Evolutionary conservation across 805 yeast genomes (phyloP).

Genomic region (Candida chilensis): DNA sequence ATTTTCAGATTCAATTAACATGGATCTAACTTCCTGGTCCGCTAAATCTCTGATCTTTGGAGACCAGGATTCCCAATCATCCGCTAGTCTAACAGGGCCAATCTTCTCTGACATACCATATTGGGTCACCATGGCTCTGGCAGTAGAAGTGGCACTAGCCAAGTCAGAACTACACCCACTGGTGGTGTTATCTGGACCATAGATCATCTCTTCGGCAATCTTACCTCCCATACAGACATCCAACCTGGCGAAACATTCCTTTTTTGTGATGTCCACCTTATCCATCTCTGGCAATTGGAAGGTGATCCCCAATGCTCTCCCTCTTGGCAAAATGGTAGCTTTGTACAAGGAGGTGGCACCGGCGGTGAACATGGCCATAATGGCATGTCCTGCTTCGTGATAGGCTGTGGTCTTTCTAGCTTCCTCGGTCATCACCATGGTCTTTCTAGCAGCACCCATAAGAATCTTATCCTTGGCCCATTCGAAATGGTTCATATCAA

Average conservation of each 20-base stretch:
- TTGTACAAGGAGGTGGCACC: slow-evolving; percentile 95
- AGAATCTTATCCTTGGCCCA: slow-evolving; percentile 99
- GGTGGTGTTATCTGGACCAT: slow-evolving; percentile 88
- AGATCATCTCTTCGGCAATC: slow-evolving; percentile 88
- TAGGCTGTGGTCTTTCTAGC: slow-evolving; percentile 90
- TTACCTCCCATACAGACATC: slow-evolving; percentile 99
- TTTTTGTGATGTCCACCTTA: slow-evolving; percentile 85
- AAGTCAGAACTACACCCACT: slow-evolving; percentile 94
- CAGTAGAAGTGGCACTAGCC: slow-evolving; percentile 82
- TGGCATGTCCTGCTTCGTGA: slow-evolving; percentile 99
- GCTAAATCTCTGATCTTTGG: slow-evolving; percentile 81
- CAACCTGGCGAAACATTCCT: slow-evolving; percentile 81
- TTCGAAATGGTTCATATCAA: slow-evolving; percentile 86
- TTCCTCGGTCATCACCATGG: slow-evolving; percentile 96
- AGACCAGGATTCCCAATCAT: slow-evolving; percentile 94
- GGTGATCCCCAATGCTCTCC: slow-evolving; percentile 92
- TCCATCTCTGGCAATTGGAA: slow-evolving; percentile 98
- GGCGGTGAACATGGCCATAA: slow-evolving; percentile 89
- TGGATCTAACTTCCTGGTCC: slow-evolving; percentile 79
- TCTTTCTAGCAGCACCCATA: slow-evolving; percentile 96
- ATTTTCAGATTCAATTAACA: slow-evolving; percentile 66
- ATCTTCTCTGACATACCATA: slow-evolving; percentile 94
- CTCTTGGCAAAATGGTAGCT: slow-evolving; percentile 95
- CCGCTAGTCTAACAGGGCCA: slow-evolving; percentile 87
- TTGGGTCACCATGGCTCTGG: slow-evolving; percentile 93